Evolutionary conservation across 441 rosid species (phyloP).

Genomic region (Arabidopsis lyrata): DNA sequence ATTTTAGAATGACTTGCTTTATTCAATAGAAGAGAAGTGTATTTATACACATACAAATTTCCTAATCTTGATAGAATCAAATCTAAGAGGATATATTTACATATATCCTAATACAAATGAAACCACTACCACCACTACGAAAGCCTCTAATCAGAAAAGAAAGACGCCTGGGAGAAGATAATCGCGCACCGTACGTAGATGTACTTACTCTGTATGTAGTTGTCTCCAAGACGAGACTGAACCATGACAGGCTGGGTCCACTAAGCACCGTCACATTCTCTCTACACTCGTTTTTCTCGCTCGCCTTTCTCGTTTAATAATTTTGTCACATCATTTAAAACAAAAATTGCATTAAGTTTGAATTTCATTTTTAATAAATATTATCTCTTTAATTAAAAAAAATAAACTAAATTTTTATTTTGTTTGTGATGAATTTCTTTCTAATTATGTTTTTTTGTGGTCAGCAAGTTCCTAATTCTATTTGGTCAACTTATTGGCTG

Average conservation of each 20-base stretch:
- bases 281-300: constrained; percentile 23
- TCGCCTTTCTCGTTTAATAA: background rate
- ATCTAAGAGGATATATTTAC: no score
- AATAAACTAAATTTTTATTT: background rate
- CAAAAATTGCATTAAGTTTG: background rate
- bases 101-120: no score
- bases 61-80: no score
- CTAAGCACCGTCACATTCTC: constrained; percentile 41
- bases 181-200: constrained; percentile 34
- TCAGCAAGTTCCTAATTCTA: background rate
- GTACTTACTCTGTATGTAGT: constrained; percentile 32
- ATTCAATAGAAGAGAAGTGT: no score
- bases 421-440: background rate
- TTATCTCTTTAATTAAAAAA: background rate
- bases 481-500: background rate
- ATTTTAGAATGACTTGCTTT: no score
- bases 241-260: constrained; percentile 31
- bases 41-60: no score
- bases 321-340: background rate
- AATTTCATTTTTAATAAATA: background rate
- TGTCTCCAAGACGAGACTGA: constrained; percentile 18
- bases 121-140: background rate
- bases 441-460: background rate
- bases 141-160: constrained; percentile 21
- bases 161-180: constrained; percentile 4